Conservation (phyloP, 2,329 filamentous ascomycete species). For the Hypoxylon sp. region DNA sequence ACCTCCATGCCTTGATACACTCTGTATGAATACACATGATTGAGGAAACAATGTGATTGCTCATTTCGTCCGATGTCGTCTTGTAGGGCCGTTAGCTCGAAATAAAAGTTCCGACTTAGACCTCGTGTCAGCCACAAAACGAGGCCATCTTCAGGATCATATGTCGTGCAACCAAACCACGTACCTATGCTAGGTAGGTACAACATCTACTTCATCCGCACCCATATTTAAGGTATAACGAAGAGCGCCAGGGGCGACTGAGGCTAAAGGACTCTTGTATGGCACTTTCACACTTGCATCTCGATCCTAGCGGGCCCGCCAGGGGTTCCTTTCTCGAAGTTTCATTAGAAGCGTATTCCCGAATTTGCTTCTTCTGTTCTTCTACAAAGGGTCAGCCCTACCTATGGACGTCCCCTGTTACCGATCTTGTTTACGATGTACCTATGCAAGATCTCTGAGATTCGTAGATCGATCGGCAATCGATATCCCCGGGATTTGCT, state of each 20-base stretch:
- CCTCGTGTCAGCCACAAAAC: constrained; percentile 16
- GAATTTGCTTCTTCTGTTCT: constrained; percentile 17
- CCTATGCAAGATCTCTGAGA: constrained; percentile 34
- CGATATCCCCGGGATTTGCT: constrained; percentile 32
- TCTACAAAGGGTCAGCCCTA: constrained; percentile 35
- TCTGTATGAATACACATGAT: neutral
- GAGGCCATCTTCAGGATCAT: constrained; percentile 25
- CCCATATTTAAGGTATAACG: neutral
- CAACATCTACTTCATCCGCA: neutral
- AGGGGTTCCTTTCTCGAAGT: neutral
- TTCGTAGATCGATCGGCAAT: constrained; percentile 36
- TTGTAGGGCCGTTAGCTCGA: neutral
- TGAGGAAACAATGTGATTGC: neutral
- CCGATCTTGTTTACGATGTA: constrained; percentile 9
- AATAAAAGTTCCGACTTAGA: constrained; percentile 2
- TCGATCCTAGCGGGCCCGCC: neutral
- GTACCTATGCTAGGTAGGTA: neutral
- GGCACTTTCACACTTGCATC: neutral
- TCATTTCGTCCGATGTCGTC: neutral
- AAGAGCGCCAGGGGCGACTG: neutral
- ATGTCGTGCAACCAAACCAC: constrained; percentile 21
- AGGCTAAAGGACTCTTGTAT: constrained; percentile 5
- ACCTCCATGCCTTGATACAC: neutral
- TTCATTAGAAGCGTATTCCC: constrained; percentile 3
- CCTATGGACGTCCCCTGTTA: constrained; percentile 22